phyloP scores from a whole-genome alignment of 225 moss, liverwort and hornwort genomes.

The Antitrichia curtipendula region DNA sequence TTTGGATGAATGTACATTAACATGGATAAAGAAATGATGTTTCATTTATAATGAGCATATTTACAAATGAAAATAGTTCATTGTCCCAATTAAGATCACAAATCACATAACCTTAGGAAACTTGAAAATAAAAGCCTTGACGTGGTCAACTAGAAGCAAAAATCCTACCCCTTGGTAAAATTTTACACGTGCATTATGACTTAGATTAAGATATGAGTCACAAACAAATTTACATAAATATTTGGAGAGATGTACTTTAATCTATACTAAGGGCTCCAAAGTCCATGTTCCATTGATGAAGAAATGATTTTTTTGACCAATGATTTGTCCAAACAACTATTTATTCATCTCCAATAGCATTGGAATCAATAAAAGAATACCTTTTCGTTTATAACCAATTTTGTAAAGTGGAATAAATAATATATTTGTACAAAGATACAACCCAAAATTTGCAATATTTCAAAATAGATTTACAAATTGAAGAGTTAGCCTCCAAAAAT shows the following conservation, averaged over 20 bases:
- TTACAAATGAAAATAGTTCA: not conserved
- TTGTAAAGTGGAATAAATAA: not conserved
- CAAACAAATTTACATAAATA: not conserved
- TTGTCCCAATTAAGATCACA: accelerated
- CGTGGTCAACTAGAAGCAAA: accelerated
- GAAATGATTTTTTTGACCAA: not conserved
- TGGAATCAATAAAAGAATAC: not conserved
- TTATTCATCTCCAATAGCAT: too few species aligned
- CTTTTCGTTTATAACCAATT: not conserved
- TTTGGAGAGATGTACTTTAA: not conserved
- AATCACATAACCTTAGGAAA: not conserved
- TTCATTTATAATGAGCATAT: not conserved
- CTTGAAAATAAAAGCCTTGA: not conserved
- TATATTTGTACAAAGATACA: not conserved
- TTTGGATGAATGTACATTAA: not conserved
- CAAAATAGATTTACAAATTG: not conserved
- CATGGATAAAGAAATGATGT: not conserved
- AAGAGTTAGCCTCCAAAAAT: not conserved
- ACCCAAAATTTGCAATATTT: not conserved
- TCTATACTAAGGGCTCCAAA: not conserved
- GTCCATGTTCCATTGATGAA: not conserved
- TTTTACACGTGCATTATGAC: not conserved
- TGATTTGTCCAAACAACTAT: not conserved
- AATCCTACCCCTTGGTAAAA: not conserved
- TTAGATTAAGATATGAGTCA: not conserved